Conservation (phyloP, 176 grass and related monocot species). For the Triticum timopheevii region DNA sequence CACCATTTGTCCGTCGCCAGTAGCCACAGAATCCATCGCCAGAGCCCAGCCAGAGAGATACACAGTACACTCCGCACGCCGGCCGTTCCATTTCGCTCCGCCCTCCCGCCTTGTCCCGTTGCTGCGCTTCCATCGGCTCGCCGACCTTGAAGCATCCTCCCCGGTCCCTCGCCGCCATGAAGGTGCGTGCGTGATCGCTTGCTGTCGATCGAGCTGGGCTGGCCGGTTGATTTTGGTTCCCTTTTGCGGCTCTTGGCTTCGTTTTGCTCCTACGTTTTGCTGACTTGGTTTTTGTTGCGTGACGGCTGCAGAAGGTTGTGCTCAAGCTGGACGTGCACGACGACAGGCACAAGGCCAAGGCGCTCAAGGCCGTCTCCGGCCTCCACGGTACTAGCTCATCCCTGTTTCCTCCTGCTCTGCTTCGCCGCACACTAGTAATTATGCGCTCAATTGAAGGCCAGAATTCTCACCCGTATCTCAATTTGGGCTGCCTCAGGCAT, state of each 20-base stretch:
- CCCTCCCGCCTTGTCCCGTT: too few relatives aligned
- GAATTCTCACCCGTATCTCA: neutral
- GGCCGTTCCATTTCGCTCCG: too few relatives aligned
- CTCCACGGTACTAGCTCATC: conserved; percentile 38
- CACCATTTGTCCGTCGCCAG: too few relatives aligned
- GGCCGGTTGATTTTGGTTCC: too few relatives aligned
- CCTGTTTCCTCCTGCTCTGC: neutral
- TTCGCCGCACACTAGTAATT: neutral
- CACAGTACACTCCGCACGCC: too few relatives aligned
- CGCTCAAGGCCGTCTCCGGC: conserved; percentile 58
- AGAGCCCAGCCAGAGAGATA: too few relatives aligned
- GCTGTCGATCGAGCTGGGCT: too few relatives aligned
- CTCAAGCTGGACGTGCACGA: conserved; percentile 83
- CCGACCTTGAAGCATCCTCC: too few relatives aligned
- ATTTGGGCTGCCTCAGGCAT: neutral
- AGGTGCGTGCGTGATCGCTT: too few relatives aligned
- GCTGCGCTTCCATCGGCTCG: fast-evolving
- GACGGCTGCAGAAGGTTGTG: conserved; percentile 50
- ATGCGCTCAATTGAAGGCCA: neutral
- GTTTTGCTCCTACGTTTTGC: neutral
- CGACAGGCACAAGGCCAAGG: conserved; percentile 76
- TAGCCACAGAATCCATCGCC: too few relatives aligned
- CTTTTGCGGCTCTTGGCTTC: too few relatives aligned
- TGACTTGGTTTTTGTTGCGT: neutral
- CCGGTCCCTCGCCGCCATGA: too few relatives aligned